Conservation (phyloP, 2,329 filamentous ascomycete genomes). For the Aureobasidium leucospermi region DNA sequence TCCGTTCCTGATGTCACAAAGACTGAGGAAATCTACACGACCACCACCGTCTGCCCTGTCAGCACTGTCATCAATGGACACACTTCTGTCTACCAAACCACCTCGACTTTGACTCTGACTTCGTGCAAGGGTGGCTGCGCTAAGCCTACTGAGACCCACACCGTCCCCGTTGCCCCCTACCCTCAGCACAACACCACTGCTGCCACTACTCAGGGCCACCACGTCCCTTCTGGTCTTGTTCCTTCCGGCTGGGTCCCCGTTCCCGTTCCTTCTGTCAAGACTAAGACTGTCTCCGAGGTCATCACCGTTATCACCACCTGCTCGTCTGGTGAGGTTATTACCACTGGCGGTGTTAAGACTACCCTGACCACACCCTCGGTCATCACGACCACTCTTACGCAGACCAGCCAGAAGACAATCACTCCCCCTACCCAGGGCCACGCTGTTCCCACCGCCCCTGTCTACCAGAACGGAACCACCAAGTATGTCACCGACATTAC, state of each 20-base stretch:
- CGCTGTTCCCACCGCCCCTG: neutral
- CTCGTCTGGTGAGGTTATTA: neutral
- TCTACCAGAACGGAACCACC: neutral
- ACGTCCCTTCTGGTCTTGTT: neutral
- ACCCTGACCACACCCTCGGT: neutral
- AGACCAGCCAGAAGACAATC: neutral
- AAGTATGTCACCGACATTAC: neutral
- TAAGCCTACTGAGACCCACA: neutral
- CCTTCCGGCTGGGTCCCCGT: neutral
- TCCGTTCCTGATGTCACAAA: neutral
- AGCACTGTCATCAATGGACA: neutral
- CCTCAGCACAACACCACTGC: neutral
- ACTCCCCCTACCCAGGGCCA: conserved; percentile 3
- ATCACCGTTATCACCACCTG: neutral
- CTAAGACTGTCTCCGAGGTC: neutral
- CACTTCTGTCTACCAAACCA: neutral
- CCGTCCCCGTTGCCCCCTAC: neutral
- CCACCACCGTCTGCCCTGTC: conserved; percentile 1
- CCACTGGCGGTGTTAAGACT: neutral
- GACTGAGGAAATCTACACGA: neutral
- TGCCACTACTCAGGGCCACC: neutral
- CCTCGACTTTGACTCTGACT: neutral
- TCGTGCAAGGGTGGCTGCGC: neutral
- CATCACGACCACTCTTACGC: neutral
- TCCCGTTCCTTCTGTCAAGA: neutral